Percentiles rank a stretch among this genome's conserved stretches.
phyloP scores from a whole-genome alignment of 208 protist genomes.

The Porcisia deanei region DNA sequence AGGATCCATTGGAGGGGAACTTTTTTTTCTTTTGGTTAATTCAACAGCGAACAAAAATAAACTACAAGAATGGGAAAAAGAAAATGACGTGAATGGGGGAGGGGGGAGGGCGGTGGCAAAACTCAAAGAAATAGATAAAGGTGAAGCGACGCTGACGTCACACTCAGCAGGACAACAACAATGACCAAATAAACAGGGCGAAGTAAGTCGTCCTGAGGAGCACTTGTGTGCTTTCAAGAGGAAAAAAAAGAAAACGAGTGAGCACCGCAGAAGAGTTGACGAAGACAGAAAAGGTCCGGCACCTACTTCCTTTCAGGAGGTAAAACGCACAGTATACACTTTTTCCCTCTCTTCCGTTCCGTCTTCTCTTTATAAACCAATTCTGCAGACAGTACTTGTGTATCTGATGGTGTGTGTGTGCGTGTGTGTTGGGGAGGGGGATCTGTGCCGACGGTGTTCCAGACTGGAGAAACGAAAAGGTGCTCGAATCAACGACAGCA shows the following conservation, averaged over 20 bases:
- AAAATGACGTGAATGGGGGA: no score
- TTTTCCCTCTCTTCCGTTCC: no score
- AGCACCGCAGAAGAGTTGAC: not conserved
- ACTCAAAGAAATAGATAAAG: slow-evolving; percentile 3
- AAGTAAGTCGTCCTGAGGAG: not conserved
- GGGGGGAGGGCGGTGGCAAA: not conserved
- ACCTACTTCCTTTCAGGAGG: not conserved
- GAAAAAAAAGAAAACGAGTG: not conserved
- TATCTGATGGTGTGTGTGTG: no score
- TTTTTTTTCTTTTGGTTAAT: not conserved
- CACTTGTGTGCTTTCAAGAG: not conserved
- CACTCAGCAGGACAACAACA: not conserved
- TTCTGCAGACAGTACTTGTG: no score
- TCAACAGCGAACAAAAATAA: not conserved
- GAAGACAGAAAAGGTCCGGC: not conserved
- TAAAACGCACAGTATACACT: not conserved
- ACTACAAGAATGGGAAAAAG: not conserved
- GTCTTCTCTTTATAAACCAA: no score
- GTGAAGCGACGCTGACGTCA: not conserved
- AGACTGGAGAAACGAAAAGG: no score
- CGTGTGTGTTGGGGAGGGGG: no score
- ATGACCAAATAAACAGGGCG: not conserved
- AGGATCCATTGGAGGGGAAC: not conserved
- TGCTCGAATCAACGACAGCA: no score
- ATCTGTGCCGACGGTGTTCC: no score